Conservation (phyloP, 352 stramenopile genomes). For the Globisporangium middletonii region DNA sequence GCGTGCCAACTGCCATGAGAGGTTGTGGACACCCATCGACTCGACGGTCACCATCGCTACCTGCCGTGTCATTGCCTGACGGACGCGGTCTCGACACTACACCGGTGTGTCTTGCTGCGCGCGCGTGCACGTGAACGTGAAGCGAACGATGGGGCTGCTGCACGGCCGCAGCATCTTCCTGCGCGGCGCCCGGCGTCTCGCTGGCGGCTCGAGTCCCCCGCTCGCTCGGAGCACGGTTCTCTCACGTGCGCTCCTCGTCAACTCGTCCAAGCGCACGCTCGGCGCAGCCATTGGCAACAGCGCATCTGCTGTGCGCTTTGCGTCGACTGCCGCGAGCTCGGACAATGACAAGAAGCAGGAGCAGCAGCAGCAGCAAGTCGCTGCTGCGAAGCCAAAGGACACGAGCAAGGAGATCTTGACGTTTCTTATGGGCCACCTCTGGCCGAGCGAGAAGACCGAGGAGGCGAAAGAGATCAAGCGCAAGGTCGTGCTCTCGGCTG, state of each 20-base stretch:
- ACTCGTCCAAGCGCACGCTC: constrained; percentile 2
- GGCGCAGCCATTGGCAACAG: neutral
- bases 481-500: constrained; percentile 76
- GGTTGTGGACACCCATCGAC: too few species aligned
- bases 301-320: neutral
- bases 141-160: constrained; percentile 29
- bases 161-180: constrained; percentile 38
- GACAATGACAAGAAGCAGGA: neutral
- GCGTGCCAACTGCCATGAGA: too few species aligned
- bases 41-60: too few species aligned
- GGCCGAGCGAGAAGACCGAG: constrained; percentile 46
- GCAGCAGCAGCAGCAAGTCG: neutral
- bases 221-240: neutral
- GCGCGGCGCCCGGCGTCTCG: constrained; percentile 27
- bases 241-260: constrained; percentile 5
- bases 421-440: constrained; percentile 57
- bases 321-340: neutral
- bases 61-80: too few species aligned
- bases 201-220: constrained; percentile 9
- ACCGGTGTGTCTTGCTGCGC: too few species aligned
- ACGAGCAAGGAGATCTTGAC: constrained; percentile 53
- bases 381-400: constrained; percentile 12
- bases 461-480: constrained; percentile 69
- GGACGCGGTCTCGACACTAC: too few species aligned
- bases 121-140: too few species aligned